Evolutionary conservation across 2,329 filamentous ascomycete genomes (phyloP), one percentile per base, ranked within the genome.

Genomic region (Elsinoe batatas): DNA sequence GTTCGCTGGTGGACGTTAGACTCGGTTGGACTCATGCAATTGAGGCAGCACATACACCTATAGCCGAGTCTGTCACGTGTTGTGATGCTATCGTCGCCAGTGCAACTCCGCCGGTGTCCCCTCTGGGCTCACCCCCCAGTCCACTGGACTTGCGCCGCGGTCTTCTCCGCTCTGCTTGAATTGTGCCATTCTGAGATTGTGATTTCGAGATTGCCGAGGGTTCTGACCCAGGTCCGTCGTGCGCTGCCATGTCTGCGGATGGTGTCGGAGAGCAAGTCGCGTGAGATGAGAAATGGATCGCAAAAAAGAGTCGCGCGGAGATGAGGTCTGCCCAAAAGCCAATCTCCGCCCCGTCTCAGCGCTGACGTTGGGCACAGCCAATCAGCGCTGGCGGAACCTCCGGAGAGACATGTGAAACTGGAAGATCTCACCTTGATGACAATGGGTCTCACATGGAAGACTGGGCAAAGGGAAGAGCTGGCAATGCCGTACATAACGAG

Each of bases 101-200:
- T 15, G 76, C 71, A 33, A 72, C 74, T 26, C 70, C 76, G 59
- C 73, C 72, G 37, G 73, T 79, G 63, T 80, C 77, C 57, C 77
- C 76, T 26, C 73, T 71, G 22, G 78, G 73, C 58, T 80, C 77
- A 37, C 69, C 74, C 32, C 76, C 76, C 13, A 80, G 68, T 36
- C 68, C 74, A 63, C 72, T 76, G 13, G 72, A 74, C 60, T 72
- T 74, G 61, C 74, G 66, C 61, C 73, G 67, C 61, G 68, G 63
- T 57, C 67, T 13, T 22, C 22, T 55, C 18, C 53, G 38, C 18
- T 40, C 38, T 6, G 33, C 7, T 13, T 17, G 12, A 22, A 26
- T 11, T 18, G 38, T 36, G 37, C 15, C 18, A 32, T 11, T 46
- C 13, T 38, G 22, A 10, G 32, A 47, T 55, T 33, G 42, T 33